Evolutionary conservation across 805 yeast genomes (phyloP), one percentile per base, ranked within the genome.

Genomic region (Saccharomycopsis javanensis): DNA sequence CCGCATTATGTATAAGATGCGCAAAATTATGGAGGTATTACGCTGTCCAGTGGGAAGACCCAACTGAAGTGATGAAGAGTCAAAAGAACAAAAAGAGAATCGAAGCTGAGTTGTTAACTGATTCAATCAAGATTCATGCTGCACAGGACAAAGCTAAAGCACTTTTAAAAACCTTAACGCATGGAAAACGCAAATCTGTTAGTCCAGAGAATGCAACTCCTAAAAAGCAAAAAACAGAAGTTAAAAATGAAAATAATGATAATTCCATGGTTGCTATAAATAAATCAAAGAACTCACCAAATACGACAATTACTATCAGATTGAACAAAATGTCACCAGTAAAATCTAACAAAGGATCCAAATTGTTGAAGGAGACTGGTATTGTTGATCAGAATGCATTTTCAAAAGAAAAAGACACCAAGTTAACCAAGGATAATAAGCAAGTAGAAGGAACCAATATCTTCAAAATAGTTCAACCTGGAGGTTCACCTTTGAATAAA

Each of bases 21-120:
- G 96, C 97, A 0, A 77, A 86, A 58, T 66, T 94, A 30, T 92
- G 98, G 98, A 77, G 96, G 68, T 73, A 95, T 42, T 92, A 92
- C 68, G 97, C 90, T 0, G 83, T 88, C 0, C 75, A 74, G 8
- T 94, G 98, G 98, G 88, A 84, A 62, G 82, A 81, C 34, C 96
- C 96, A 0, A 63, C 70, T 25, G 89, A 83, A 55, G 82, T 88
- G 0, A 69, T 81, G 48, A 79, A 75, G 66, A 69, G 65, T n/a
- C 72, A 70, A 58, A 68, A 71, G 56, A 70, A 81, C 13, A 80
- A 77, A 62, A 77, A 78, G 61, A 77, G 75, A 57, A 68, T 86
- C 1, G 97, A 91, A 62, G 74, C 77, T 46, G 97, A 84, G 64
- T 71, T 80, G 34, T 67, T 82, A 0, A 76, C 75, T 34, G 97